Evolutionary conservation across 2,329 filamentous ascomycete genomes (phyloP).

Genomic region (Cladosporium sp.): DNA sequence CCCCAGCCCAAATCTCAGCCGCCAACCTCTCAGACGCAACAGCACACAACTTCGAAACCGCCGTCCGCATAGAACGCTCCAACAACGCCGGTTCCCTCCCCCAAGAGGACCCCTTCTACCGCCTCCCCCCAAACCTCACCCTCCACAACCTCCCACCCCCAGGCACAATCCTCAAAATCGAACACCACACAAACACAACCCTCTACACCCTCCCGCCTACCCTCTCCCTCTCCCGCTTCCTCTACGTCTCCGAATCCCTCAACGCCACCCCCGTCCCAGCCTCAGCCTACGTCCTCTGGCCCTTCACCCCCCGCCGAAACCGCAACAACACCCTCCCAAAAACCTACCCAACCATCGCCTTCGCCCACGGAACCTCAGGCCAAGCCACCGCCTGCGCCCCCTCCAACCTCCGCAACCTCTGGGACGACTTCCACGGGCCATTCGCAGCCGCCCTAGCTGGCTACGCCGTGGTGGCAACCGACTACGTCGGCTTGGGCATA

Average conservation of each 20-base stretch:
- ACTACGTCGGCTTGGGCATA: slow-evolving; percentile 26
- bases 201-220: slow-evolving; percentile 39
- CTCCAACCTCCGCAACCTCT: slow-evolving; percentile 26
- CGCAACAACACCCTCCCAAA: slow-evolving; percentile 1
- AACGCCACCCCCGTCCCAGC: slow-evolving; percentile 45
- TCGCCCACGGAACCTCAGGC: slow-evolving; percentile 23
- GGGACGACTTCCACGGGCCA: slow-evolving; percentile 25
- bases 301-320: slow-evolving; percentile 29
- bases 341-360: slow-evolving; percentile 21
- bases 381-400: slow-evolving; percentile 22
- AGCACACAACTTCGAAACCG: slow-evolving; percentile 22
- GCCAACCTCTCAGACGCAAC: slow-evolving; percentile 18
- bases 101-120: slow-evolving; percentile 39
- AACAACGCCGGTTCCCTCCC: slow-evolving; percentile 25
- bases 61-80: slow-evolving; percentile 25
- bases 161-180: slow-evolving; percentile 39
- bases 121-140: slow-evolving; percentile 21
- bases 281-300: slow-evolving; percentile 48
- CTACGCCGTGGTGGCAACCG: slow-evolving; percentile 26
- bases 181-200: slow-evolving; percentile 35
- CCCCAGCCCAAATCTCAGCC: slow-evolving; percentile 17
- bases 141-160: slow-evolving; percentile 21
- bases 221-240: slow-evolving; percentile 45
- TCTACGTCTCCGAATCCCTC: slow-evolving; percentile 44
- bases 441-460: slow-evolving; percentile 28